Percentiles rank a stretch among this genome's conserved stretches.
These are phyloP conservation scores for Solanum acaule DNA, from an alignment of 257 asterid species.

Conservation along the genomic window DNA sequence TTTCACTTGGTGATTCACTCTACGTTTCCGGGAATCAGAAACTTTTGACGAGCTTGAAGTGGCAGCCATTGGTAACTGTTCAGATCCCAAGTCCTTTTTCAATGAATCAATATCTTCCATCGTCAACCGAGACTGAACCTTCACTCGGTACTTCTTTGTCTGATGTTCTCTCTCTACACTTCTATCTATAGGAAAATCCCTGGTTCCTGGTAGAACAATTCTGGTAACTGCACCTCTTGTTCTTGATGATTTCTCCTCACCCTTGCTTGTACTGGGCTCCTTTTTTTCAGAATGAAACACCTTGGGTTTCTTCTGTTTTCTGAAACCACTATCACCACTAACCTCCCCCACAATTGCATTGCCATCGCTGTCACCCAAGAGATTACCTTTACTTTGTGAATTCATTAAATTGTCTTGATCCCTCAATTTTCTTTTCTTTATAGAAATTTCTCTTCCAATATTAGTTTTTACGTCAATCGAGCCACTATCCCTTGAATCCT, in stretches of 20 bases:
- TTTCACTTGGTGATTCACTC: conserved; percentile 35
- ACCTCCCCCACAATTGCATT: conserved; percentile 26
- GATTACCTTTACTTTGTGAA: conserved; percentile 19
- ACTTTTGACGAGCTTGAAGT: conserved; percentile 93
- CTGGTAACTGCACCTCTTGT: conserved; percentile 18
- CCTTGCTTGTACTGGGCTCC: conserved; percentile 23
- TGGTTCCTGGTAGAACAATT: conserved; percentile 21
- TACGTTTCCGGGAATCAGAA: conserved; percentile 60
- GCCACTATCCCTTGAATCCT: conserved; percentile 26
- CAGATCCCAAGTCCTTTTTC: conserved; percentile 64
- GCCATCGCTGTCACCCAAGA: conserved; percentile 20
- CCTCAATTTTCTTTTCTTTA: conserved; percentile 50
- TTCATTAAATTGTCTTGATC: conserved; percentile 20
- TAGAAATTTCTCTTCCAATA: conserved; percentile 20
- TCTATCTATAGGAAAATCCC: conserved; percentile 19
- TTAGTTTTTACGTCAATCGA: conserved; percentile 14
- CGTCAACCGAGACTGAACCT: conserved; percentile 23
- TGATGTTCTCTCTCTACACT: conserved; percentile 30
- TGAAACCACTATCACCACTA: conserved; percentile 32
- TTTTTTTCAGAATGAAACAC: conserved; percentile 38
- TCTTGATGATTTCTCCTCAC: conserved; percentile 16
- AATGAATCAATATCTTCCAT: conserved; percentile 49
- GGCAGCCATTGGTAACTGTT: conserved; percentile 54
- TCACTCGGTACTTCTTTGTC: conserved; percentile 27
- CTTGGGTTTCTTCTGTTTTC: conserved; percentile 39